Conservation (phyloP, 176 grass and related monocot species). For the Tillandsia fasciculata region DNA sequence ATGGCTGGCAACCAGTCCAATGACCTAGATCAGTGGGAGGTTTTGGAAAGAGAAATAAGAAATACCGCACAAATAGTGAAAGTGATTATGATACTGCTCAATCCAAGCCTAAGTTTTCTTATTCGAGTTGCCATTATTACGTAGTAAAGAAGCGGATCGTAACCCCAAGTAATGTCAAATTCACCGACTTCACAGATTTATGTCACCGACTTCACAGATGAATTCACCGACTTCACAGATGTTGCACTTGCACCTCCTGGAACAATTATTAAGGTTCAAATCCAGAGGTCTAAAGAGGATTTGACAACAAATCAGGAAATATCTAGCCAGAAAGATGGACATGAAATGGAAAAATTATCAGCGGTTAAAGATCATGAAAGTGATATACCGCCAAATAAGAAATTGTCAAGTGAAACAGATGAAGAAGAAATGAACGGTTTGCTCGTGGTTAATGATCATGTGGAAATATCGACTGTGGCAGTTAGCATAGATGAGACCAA, state of each 20-base stretch:
- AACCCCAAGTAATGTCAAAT: conserved; percentile 51
- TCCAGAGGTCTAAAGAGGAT: conserved; percentile 60
- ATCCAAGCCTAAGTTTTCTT: conserved; percentile 62
- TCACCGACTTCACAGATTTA: too few species aligned
- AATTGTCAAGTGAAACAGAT: too few species aligned
- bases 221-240: too few species aligned
- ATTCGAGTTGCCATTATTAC: conserved; percentile 79
- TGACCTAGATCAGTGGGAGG: conserved; percentile 56
- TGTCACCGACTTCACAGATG: too few species aligned
- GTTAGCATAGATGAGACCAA: conserved; percentile 23
- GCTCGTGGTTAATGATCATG: conserved; percentile 27
- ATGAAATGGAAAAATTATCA: conserved; percentile 51
- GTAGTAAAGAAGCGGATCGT: conserved; percentile 81
- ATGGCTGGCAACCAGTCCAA: conserved; percentile 97
- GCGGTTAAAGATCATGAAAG: conserved; percentile 22
- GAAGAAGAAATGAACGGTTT: conserved; percentile 46
- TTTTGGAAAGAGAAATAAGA: conserved; percentile 63
- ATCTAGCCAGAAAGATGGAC: conserved; percentile 43
- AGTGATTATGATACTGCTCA: conserved; percentile 44
- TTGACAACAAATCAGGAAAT: conserved; percentile 32
- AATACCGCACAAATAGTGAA: conserved; percentile 36
- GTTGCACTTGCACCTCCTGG: conserved; percentile 92
- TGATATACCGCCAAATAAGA: too few species aligned
- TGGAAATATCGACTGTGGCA: conserved; percentile 23
- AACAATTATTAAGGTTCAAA: conserved; percentile 76